Percentiles rank a stretch among this genome's conserved stretches.
Evolutionary conservation across 1,139 yeast species (phyloP).

Genomic region (Magnusiomyces tetraspermus): DNA sequence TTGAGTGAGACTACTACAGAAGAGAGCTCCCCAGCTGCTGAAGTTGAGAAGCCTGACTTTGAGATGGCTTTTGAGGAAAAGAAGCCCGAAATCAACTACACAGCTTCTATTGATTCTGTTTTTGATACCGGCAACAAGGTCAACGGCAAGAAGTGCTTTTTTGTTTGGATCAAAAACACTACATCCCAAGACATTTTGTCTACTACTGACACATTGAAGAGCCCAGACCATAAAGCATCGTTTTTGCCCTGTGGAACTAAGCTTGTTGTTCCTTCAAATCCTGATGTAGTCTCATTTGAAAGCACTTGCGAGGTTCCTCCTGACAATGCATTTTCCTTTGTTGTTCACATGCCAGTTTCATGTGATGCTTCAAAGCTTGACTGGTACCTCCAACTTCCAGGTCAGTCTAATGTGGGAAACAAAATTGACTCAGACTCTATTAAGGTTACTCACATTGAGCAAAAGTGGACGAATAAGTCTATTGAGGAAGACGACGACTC

Average conservation of each 20-base stretch:
- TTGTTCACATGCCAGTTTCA: neutral
- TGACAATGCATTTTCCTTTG: neutral
- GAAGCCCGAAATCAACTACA: neutral
- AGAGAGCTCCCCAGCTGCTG: neutral
- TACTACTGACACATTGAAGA: neutral
- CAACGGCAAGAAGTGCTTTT: neutral
- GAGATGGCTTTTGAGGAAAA: neutral
- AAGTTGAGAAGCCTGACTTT: neutral
- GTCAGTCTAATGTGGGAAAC: neutral
- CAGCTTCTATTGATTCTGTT: neutral
- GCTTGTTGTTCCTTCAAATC: neutral
- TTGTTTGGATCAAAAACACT: neutral
- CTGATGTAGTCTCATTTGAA: neutral
- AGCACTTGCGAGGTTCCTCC: neutral
- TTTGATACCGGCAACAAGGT: neutral
- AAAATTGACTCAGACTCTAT: neutral
- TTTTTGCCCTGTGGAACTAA: neutral
- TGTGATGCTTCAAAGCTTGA: neutral
- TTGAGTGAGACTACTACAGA: neutral
- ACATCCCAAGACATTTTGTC: neutral
- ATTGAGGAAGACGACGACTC: constrained; percentile 8
- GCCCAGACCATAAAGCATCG: neutral
- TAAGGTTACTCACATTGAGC: neutral
- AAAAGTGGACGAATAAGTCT: constrained; percentile 13
- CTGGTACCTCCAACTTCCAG: neutral